Evolutionary conservation across 768 basidiomycete species (phyloP).

Genomic region (Tricholomella constricta): DNA sequence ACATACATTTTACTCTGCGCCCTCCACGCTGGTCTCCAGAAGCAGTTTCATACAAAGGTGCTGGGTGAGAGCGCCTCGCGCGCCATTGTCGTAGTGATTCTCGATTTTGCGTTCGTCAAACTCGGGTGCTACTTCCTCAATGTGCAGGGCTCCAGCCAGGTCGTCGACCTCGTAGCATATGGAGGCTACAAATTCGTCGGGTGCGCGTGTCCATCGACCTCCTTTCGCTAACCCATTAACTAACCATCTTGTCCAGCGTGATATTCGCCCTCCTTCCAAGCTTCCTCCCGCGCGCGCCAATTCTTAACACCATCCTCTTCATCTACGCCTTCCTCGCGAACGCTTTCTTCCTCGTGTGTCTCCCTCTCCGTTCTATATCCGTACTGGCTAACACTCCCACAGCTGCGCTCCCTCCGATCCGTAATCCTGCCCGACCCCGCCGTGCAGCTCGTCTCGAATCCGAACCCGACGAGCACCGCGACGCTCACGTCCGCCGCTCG

Average conservation of each 20-base stretch:
- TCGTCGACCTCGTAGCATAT: conserved; percentile 87
- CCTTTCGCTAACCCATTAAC: background rate
- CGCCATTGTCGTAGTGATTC: conserved; percentile 78
- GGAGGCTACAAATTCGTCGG: conserved; percentile 98
- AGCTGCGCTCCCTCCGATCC: conserved; percentile 16
- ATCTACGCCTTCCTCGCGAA: conserved; percentile 87
- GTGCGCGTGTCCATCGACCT: conserved; percentile 49
- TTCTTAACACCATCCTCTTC: conserved; percentile 72
- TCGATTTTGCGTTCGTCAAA: conserved; percentile 90
- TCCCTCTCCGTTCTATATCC: background rate
- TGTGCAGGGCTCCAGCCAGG: conserved; percentile 69
- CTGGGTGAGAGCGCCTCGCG: conserved; percentile 86
- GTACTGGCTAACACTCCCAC: background rate
- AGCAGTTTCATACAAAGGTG: conserved; percentile 85
- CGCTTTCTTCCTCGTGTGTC: conserved; percentile 52
- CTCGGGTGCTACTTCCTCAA: conserved; percentile 93
- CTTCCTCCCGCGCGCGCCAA: conserved; percentile 60
- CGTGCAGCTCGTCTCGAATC: conserved; percentile 33
- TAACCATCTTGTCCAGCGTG: conserved; percentile 50
- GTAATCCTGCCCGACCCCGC: conserved; percentile 84
- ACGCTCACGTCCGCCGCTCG: conserved; percentile 80
- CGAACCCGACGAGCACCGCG: conserved; percentile 46
- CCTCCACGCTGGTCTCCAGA: conserved; percentile 78
- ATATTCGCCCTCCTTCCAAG: conserved; percentile 78
- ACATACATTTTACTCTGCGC: conserved; percentile 93